Conservation (phyloP, 768 basidiomycete species). For the Mycena amicta region DNA sequence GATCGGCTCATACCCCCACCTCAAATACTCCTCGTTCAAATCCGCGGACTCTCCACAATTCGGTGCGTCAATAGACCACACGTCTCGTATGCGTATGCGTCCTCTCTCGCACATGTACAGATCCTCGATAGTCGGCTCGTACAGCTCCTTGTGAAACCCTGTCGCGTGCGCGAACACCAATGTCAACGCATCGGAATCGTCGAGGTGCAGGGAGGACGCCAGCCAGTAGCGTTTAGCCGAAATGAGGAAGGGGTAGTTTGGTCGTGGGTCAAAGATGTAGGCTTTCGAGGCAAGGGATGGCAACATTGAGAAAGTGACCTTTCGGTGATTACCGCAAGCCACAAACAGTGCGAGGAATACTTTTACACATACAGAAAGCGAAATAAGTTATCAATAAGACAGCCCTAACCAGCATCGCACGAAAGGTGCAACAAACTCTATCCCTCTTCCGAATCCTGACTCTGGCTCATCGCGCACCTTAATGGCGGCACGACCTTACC, state of each 20-base stretch:
- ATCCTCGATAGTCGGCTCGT: background rate
- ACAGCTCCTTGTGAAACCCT: background rate
- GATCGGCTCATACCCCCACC: slow-evolving; percentile 40
- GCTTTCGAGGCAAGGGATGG: background rate
- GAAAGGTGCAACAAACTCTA: too few relatives aligned
- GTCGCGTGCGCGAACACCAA: background rate
- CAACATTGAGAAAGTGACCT: background rate
- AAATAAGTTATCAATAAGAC: too few relatives aligned
- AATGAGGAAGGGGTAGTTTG: background rate
- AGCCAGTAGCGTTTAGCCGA: background rate
- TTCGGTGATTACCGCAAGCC: too few relatives aligned
- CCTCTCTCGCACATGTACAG: background rate
- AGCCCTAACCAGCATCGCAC: too few relatives aligned
- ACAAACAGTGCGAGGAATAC: too few relatives aligned
- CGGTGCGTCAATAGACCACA: slow-evolving; percentile 54
- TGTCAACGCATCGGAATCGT: background rate
- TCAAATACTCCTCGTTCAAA: slow-evolving; percentile 47
- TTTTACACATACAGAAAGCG: too few relatives aligned
- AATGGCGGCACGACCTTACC: slow-evolving; percentile 34
- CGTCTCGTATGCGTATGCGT: slow-evolving; percentile 42
- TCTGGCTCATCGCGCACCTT: slow-evolving; percentile 34
- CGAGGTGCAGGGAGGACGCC: background rate
- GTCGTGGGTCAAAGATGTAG: background rate
- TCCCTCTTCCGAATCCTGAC: too few relatives aligned
- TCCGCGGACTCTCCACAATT: slow-evolving; percentile 58